Conservation (phyloP, 257 asterid genomes). For the Leptodermis oblonga region DNA sequence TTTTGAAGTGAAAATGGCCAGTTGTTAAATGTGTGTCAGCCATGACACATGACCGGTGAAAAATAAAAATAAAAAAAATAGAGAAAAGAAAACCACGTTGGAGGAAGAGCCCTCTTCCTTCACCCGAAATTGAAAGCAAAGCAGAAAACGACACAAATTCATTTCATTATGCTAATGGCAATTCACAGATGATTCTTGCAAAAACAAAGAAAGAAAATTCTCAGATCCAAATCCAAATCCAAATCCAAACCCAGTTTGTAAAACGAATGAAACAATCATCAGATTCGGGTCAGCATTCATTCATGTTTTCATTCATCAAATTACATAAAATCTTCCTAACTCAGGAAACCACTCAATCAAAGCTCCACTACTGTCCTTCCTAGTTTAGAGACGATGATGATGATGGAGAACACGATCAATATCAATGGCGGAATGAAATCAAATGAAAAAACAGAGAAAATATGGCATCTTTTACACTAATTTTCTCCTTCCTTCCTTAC, state of each 20-base stretch:
- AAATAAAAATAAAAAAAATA: not conserved
- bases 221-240: not conserved
- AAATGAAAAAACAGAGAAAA: not conserved
- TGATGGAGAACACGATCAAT: not conserved
- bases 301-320: not conserved
- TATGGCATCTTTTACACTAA: not conserved
- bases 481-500: not conserved
- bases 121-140: no score
- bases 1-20: constrained; percentile 1
- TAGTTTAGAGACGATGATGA: not conserved
- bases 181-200: no score
- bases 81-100: not conserved
- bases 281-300: not conserved
- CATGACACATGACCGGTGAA: no score
- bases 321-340: constrained; percentile 14
- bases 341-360: constrained; percentile 10
- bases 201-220: no score
- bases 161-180: not conserved
- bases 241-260: no score
- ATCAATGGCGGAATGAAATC: not conserved
- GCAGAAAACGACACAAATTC: not conserved
- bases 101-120: no score
- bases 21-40: not conserved
- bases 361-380: not conserved
- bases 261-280: constrained; percentile 1